Base-by-base conservation (phyloP, 192 early-diverging fungal genomes). In the Obelidium mucronatum region DNA sequence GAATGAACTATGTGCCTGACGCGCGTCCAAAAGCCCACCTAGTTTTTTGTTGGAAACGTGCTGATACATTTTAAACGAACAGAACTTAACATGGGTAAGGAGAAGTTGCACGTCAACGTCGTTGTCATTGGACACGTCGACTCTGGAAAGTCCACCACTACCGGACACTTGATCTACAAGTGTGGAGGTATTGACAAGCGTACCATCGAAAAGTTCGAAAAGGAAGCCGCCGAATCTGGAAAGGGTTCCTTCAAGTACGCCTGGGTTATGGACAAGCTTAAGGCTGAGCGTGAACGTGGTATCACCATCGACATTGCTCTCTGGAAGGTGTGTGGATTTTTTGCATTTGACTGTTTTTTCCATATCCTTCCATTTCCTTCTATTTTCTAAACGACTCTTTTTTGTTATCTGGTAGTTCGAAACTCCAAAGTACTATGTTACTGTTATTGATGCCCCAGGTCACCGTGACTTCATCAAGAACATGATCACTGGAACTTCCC, bases 201-300 rank as follows among this genome's bases (percentile, higher is more conserved):
- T 96, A 96, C 94, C 91, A 98, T 98, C 72, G 96, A 98, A 88
- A 96, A 96, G 94, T 96, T 98, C 91, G 93, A 95, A 88, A 95
- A 97, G 93, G 96, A 99, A 89, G 94, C 97, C 73, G 91, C 91
- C 85, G 95, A 97, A 82, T 91, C 97, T 78, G 97, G 97, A 87
- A 99, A 99, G 93, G 95, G 94, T 84, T 99, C 97, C 69, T 99
- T 99, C 94, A 96, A 95, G 89, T 99, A 96, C 91, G 97, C 97
- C 78, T 99, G 95, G 95, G 95, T 97, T 80, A 88, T 99, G 78
- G 97, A 99, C 90, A 95, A 96, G 84, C 93, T 96, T 65, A 98
- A 99, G 94, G 97, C 94, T 68, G 97, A 99, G 90, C 96, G 97
- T 90, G 95, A 95, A 87, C 95, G 97, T 92, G 97, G 97, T 94